A percentile compares a stretch with the other conserved stretches of the same genome.
phyloP scores from a whole-genome alignment of 2,329 filamentous ascomycete species.

The Verticillium klebahnii region DNA sequence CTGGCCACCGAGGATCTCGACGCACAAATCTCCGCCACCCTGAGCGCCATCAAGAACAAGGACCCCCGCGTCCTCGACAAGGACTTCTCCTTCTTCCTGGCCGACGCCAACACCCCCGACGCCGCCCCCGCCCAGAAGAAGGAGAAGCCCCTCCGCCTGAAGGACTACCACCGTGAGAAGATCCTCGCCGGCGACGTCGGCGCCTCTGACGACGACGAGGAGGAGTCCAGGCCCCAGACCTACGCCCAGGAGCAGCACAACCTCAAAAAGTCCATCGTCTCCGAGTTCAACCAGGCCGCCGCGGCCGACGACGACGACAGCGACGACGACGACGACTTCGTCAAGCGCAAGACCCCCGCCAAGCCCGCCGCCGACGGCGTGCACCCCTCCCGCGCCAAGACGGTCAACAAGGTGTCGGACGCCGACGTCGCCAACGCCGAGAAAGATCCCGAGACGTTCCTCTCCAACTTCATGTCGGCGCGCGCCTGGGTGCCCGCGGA shows the following conservation, averaged over 20 bases:
- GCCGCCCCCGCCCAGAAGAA: constrained; percentile 47
- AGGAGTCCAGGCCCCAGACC: constrained; percentile 54
- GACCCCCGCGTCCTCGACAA: constrained; percentile 89
- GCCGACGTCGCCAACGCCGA: constrained; percentile 71
- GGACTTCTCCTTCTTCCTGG: constrained; percentile 66
- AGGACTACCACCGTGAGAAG: constrained; percentile 89
- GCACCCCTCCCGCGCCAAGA: constrained; percentile 49
- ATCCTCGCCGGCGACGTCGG: constrained; percentile 67
- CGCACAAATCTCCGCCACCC: constrained; percentile 77
- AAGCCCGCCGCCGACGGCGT: constrained; percentile 37
- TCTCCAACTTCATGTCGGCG: constrained; percentile 94
- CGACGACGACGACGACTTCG: constrained; percentile 57
- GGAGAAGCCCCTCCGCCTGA: constrained; percentile 79
- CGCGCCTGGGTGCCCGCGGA: constrained; percentile 78
- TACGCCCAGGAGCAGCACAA: constrained; percentile 87
- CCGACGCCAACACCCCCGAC: constrained; percentile 31
- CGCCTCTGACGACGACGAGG: constrained; percentile 54
- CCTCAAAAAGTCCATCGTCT: constrained; percentile 71
- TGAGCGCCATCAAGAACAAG: constrained; percentile 83
- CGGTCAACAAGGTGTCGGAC: constrained; percentile 45
- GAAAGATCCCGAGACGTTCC: constrained; percentile 82
- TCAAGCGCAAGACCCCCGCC: constrained; percentile 64
- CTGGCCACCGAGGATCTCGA: constrained; percentile 83
- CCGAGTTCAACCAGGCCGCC: constrained; percentile 69
- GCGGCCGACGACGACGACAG: constrained; percentile 42